Evolutionary conservation across 23 red algal genomes (phyloP).

Genomic region (Agarophyton chilense): DNA sequence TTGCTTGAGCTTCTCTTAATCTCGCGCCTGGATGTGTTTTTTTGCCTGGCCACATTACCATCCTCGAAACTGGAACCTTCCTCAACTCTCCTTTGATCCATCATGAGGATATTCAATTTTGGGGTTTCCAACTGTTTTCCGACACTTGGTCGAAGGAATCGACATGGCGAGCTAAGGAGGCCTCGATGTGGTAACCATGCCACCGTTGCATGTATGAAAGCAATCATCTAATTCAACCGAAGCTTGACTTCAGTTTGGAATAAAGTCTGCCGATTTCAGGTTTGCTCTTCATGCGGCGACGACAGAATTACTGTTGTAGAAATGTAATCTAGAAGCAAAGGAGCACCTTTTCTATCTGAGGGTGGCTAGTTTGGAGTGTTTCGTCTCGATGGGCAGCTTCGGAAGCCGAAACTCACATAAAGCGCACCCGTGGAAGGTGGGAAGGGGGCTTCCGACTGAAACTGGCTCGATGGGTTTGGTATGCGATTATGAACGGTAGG

Average conservation of each 20-base stretch:
- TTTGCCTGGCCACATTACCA: not conserved
- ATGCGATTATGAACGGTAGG: too few species aligned
- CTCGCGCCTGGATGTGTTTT: not conserved
- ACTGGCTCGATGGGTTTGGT: too few species aligned
- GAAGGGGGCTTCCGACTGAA: too few species aligned
- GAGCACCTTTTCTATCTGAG: not conserved
- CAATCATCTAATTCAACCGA: not conserved
- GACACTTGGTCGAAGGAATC: not conserved
- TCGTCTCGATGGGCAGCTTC: too few species aligned
- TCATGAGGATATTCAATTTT: not conserved
- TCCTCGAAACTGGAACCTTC: not conserved
- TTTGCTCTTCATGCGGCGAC: constrained; percentile 1
- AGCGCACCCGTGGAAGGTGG: too few species aligned
- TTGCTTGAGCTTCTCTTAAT: not conserved
- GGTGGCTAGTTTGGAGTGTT: too few species aligned
- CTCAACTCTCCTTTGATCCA: not conserved
- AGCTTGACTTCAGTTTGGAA: not conserved
- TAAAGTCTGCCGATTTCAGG: not conserved
- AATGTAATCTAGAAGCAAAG: not conserved
- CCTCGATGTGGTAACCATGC: not conserved
- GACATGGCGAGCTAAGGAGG: not conserved
- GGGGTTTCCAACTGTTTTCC: not conserved
- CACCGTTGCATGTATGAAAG: not conserved
- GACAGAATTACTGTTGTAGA: not conserved
- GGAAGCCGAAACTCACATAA: too few species aligned